These are phyloP conservation scores for Breviolum minutum DNA, from an alignment of 73 alveolate genomes.

Conservation along the genomic window DNA sequence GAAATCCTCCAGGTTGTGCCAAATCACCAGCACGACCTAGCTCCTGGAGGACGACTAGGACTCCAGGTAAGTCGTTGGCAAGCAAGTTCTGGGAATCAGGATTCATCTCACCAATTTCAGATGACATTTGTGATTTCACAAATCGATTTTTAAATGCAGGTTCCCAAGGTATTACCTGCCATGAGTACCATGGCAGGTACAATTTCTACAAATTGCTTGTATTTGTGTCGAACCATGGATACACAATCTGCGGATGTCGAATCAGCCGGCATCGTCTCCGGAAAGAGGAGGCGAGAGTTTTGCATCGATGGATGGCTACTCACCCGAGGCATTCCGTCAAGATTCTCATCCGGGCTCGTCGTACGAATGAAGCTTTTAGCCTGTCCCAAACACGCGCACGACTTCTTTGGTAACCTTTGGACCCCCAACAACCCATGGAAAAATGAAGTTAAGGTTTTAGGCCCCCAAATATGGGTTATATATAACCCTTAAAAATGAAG, in stretches of 20 bases:
- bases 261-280: constrained; percentile 2
- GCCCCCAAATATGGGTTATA: too few species aligned
- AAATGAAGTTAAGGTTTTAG: too few species aligned
- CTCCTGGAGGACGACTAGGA: constrained; percentile 2
- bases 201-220: too few species aligned
- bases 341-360: neutral
- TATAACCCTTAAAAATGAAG: too few species aligned
- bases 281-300: neutral
- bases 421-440: too few species aligned
- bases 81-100: neutral
- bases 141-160: too few species aligned
- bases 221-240: too few species aligned
- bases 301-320: constrained; percentile 14
- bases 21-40: constrained; percentile 10
- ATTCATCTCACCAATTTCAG: neutral
- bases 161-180: too few species aligned
- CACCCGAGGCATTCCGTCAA: neutral
- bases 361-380: neutral
- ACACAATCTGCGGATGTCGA: too few species aligned
- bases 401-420: too few species aligned
- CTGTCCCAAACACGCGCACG: neutral
- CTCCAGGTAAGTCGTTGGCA: neutral
- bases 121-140: too few species aligned
- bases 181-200: too few species aligned
- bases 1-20: constrained; percentile 60